Base-by-base conservation (phyloP, 495 filamentous ascomycete species). In the Aspergillus sparsus region DNA sequence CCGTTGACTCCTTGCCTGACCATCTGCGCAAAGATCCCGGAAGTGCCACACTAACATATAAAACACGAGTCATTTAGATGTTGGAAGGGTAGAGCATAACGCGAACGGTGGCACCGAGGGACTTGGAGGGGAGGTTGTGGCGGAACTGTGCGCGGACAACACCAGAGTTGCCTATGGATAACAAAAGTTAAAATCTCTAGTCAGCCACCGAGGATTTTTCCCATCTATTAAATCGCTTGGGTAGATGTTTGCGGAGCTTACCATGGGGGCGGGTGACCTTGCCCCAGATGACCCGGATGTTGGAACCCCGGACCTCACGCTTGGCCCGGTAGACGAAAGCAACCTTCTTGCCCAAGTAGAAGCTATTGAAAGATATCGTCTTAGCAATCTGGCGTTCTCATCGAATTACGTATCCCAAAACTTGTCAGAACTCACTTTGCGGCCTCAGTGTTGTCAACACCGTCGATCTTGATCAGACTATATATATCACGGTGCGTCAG, bases 271-370 rank as follows among this genome's bases (percentile, higher is more conserved):
- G 85, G 71, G 92, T 96, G 71, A 98, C 86, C 84, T 96, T 98
- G 79, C 95, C 95, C 94, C 95, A 98, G 81, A 98, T 98, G 63
- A 97, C 93, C 73, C 93, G 83, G 77, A 98, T 92, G 86, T 98
- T 97, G 75, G 92, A 91, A 73, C 94, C 94, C 68, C 91, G 90
- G 68, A 93, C 82, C 82, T 96, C 92, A 79, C 85, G 88, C 81
- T 89, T 86, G 61, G 87, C 94, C 66, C 92, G 89, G 83, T 98
- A 98, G 77, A 98, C 92, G 77, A 91, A 98, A 68, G 93, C 93
- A 73, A 97, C 85, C 80, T 89, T 91, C 87, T 98, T 97, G 82
- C 94, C 93, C 54, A 90, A 81, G 81, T 92, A 93, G 84, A 93
- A 93, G 77, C 85, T 90, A 66, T 49, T 50, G 32, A 49, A 9